Evolutionary conservation across 2,329 filamentous ascomycete genomes (phyloP), one percentile per base, ranked within the genome.

Genomic region (Pseudomassariella vexata): DNA sequence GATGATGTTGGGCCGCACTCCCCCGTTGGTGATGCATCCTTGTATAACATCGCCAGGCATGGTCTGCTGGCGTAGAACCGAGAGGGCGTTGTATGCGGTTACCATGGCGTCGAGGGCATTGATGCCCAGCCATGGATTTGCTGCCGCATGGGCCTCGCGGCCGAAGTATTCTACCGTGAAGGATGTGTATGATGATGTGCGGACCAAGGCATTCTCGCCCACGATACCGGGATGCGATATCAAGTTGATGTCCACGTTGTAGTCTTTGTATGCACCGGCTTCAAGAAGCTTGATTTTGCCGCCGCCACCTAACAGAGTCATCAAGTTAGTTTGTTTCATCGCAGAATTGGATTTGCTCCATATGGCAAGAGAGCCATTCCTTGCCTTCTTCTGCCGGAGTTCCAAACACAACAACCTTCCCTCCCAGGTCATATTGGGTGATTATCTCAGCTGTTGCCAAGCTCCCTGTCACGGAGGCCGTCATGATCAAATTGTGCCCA

Each of bases 71-170:
- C 75, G 63, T 5, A 79, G 56, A 1, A 71, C 58, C 0, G 67
- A 64, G 4, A 79, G 49, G 25, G 56, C 57, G 32, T 63, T 65
- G 41, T 70, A 70, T 0, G 60, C 65, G 0, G 61, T 57, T 3
- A 78, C 57, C 15, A 75, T 45, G 1, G 73, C 73, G 41, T 79
- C 75, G 0, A 78, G 61, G 0, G 75, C 74, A 45, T 79, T 79
- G 41, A 71, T 61, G 0, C 75, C 75, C 5, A 72, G 59, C 73
- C 73, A 78, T 0, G 73, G 75, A n/a, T 59, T 66, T 3, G 66
- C 65, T 1, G 68, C 73, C 0, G 73, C 73, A 40, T 79, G 74
- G 0, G 75, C 71, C 34, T 66, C 67, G 30, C 62, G 63, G 2
- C 75, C 76, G 2, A 63, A 61, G 39, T 73, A 78, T 11, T 67